These are phyloP conservation scores for Entrophospora sp. DNA, from an alignment of 192 early-diverging fungal genomes.

Conservation along the genomic window DNA sequence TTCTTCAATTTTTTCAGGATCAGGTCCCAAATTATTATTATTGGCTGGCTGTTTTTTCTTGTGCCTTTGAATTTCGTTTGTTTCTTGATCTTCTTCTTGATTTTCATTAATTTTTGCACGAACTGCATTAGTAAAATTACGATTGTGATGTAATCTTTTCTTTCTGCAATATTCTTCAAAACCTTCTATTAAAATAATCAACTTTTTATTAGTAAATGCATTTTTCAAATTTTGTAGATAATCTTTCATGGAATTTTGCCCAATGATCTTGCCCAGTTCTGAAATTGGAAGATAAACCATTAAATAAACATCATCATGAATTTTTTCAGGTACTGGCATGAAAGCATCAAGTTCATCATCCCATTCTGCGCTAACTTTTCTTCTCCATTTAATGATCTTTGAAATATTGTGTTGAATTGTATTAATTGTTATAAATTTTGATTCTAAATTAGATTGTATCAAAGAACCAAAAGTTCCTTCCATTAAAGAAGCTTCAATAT, in stretches of 20 bases:
- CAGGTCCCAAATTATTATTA: slow-evolving; percentile 3
- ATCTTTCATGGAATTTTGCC: not conserved
- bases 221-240: slow-evolving; percentile 10
- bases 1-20: slow-evolving; percentile 21
- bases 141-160: slow-evolving; percentile 14
- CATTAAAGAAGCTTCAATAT: slow-evolving; percentile 23
- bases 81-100: not conserved
- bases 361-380: slow-evolving; percentile 24
- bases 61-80: not conserved
- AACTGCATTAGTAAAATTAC: slow-evolving; percentile 26
- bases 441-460: slow-evolving; percentile 14
- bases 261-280: slow-evolving; percentile 19
- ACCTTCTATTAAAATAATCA: slow-evolving; percentile 33
- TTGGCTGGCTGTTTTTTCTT: slow-evolving; percentile 10
- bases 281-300: slow-evolving; percentile 17
- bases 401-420: not conserved
- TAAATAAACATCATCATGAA: slow-evolving; percentile 22
- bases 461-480: slow-evolving; percentile 14
- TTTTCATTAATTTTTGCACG: not conserved
- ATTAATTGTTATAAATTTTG: slow-evolving; percentile 1
- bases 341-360: slow-evolving; percentile 21
- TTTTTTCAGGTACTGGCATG: slow-evolving; percentile 19
- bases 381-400: slow-evolving; percentile 29
- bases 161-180: slow-evolving; percentile 28
- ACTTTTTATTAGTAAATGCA: not conserved